phyloP scores from a whole-genome alignment of 2,329 filamentous ascomycete genomes.

The Akanthomyces dipterigenus region DNA sequence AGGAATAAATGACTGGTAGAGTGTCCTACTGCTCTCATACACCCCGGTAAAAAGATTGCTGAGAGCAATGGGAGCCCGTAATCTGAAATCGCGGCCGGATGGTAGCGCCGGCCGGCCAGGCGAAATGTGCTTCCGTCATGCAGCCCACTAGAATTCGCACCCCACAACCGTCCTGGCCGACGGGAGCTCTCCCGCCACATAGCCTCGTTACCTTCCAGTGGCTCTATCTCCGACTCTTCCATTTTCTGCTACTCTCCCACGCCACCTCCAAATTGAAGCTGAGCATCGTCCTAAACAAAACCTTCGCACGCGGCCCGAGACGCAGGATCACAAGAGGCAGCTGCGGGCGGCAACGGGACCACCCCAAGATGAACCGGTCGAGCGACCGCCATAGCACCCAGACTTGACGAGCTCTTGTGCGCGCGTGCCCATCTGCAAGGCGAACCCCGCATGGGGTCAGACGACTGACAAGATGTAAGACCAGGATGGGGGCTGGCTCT shows the following conservation, averaged over 20 bases:
- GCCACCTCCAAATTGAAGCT: not conserved
- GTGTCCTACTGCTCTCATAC: not conserved
- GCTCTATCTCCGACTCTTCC: not conserved
- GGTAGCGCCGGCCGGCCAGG: not conserved
- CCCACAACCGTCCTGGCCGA: not conserved
- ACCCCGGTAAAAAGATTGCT: not conserved
- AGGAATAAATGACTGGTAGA: not conserved
- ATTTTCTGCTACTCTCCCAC: not conserved
- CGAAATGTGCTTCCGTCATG: conserved; percentile 7
- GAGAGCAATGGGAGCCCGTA: too few species aligned
- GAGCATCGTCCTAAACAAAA: not conserved
- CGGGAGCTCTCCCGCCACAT: not conserved
- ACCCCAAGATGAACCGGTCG: not conserved
- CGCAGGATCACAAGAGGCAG: not conserved
- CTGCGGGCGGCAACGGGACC: not conserved
- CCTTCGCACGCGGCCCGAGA: not conserved
- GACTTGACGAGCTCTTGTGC: not conserved
- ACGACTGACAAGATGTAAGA: conserved; percentile 4
- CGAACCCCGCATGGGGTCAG: not conserved
- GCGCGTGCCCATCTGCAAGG: not conserved
- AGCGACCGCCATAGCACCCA: not conserved
- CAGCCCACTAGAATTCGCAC: conserved; percentile 5
- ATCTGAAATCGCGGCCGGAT: too few species aligned
- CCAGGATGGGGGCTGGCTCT: not conserved
- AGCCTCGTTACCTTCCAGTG: not conserved